Percentiles rank a stretch among this genome's conserved stretches.
Evolutionary conservation across 2,329 filamentous ascomycete species (phyloP).

Genomic region (Microdochium bolleyi): DNA sequence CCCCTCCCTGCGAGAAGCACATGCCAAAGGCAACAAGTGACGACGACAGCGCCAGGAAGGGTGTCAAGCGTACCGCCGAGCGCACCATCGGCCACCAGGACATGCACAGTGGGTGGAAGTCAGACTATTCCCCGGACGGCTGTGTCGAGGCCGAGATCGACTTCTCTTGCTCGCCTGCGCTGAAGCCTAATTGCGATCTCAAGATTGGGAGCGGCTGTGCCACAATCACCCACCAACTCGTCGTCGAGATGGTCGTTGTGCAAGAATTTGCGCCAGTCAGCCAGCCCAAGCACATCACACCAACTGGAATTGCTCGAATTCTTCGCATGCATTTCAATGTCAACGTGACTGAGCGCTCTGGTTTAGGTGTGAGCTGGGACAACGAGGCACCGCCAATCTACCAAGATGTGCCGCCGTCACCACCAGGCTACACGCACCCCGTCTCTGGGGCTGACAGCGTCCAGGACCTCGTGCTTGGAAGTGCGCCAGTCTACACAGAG

Average conservation of each 20-base stretch:
- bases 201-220: conserved; percentile 62
- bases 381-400: conserved; percentile 93
- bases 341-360: conserved; percentile 72
- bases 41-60: conserved; percentile 47
- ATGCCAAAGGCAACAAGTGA: conserved; percentile 38
- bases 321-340: conserved; percentile 87
- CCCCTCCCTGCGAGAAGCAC: conserved; percentile 75
- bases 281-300: conserved; percentile 61
- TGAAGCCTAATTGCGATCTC: conserved; percentile 70
- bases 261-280: conserved; percentile 78
- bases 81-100: conserved; percentile 75
- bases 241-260: conserved; percentile 89
- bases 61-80: conserved; percentile 64
- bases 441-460: background rate
- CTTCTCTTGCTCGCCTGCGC: conserved; percentile 51
- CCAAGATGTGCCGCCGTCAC: conserved; percentile 82
- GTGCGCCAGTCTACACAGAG: background rate
- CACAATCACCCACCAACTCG: conserved; percentile 73
- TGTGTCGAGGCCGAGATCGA: conserved; percentile 75
- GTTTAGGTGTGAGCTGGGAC: conserved; percentile 92
- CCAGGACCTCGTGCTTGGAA: background rate
- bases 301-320: conserved; percentile 84
- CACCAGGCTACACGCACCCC: conserved; percentile 52
- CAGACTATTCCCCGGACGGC: conserved; percentile 48
- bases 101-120: conserved; percentile 86